phyloP scores from a whole-genome alignment of 2,329 filamentous ascomycete species.

The Anthostomella pinea region DNA sequence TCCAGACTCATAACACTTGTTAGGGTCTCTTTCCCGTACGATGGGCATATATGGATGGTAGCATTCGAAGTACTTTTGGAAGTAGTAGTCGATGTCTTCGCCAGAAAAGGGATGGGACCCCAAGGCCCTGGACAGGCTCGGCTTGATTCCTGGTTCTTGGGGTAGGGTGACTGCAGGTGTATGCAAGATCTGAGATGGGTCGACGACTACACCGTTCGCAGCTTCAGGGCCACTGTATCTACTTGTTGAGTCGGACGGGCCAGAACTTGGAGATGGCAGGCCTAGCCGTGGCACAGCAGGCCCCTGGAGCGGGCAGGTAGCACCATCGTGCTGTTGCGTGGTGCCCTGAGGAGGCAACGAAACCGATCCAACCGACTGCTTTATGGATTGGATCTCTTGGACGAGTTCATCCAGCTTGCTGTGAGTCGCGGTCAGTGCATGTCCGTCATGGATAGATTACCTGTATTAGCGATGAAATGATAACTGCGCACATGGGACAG shows the following conservation, averaged over 20 bases:
- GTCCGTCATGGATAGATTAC: no score
- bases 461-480: no score
- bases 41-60: constrained; percentile 54
- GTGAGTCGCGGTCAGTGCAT: constrained; percentile 8
- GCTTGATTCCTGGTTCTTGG: constrained; percentile 18
- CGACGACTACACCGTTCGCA: no score
- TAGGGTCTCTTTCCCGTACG: constrained; percentile 47
- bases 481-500: no score
- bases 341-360: constrained; percentile 22
- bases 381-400: constrained; percentile 53
- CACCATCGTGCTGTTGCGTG: constrained; percentile 20
- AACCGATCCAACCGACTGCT: constrained; percentile 43
- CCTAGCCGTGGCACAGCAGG: constrained; percentile 14
- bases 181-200: constrained; percentile 27
- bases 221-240: no score
- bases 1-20: constrained; percentile 47
- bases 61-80: constrained; percentile 52
- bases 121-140: constrained; percentile 41
- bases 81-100: constrained; percentile 55
- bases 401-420: constrained; percentile 56
- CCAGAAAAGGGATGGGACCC: constrained; percentile 47
- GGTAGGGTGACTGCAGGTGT: constrained; percentile 27
- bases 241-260: constrained; percentile 4
- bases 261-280: constrained; percentile 19
- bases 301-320: constrained; percentile 16